Evolutionary conservation across 257 asterid genomes (phyloP), one percentile per base, ranked within the genome.

Genomic region (Cordia subcordata): DNA sequence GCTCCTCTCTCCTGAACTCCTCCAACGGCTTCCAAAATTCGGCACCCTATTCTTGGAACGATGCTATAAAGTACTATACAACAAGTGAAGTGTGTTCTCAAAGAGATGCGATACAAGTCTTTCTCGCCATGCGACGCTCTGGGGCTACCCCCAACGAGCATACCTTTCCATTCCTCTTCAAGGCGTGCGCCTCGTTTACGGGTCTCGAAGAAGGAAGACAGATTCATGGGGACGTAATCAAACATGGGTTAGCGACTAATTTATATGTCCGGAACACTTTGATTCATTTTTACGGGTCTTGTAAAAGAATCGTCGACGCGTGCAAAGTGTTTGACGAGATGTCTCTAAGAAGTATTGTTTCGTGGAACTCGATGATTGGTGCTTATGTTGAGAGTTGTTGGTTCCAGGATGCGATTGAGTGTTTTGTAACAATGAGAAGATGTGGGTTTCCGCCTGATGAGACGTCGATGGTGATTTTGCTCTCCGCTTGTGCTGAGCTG

Each of bases 291-390:
- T 84, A 84, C 21, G 93, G 93, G 0, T 53, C 79, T 2, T 86
- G 92, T 57, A 86, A 70, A 72, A 79, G 74, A 62, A 61, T 86
- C 10, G 33, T 55, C 32, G 81, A 78, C 49, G 74, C 93, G 1
- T 69, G 67, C 54, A 75, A 60, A 18, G 68, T 87, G 88, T 90
- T 90, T 42, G 88, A 77, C 49, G 78, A 64, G 82, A 90, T 90
- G 96, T 23, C 77, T 0, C 18, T 23, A 0, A 77, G 87, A 70
- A 87, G 82, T 27, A 42, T 72, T 32, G 92, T 85, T 38, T 77
- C 94, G 1, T 87, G 97, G 96, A 87, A 90, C 74, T 82, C 92
- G 22, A 74, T 87, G 4, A 77, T 90, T n/a, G 71, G 82, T 3
- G 94, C 83, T 38, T 69, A 47, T 50, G 70, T 71, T 11, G 85